A percentile compares a stretch with the other conserved stretches of the same genome.
These are phyloP conservation scores for Porcisia deanei DNA, from an alignment of 208 protist species.

Conservation along the genomic window DNA sequence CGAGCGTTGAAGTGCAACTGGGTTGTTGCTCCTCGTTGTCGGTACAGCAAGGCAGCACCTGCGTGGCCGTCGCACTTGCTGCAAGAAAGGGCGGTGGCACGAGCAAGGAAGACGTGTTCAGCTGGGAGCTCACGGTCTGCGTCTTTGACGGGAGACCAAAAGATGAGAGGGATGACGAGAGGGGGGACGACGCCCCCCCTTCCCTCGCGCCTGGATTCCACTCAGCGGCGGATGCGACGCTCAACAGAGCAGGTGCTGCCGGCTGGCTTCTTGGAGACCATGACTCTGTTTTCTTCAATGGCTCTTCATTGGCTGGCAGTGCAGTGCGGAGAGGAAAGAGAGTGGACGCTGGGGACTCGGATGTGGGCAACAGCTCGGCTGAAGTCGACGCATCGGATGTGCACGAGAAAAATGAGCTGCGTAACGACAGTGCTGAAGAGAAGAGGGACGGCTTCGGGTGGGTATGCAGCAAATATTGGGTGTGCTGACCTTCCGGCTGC, in stretches of 20 bases:
- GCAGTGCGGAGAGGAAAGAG: neutral
- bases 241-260: neutral
- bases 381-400: neutral
- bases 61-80: constrained; percentile 2
- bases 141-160: neutral
- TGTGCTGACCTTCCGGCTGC: neutral
- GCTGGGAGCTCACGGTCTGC: neutral
- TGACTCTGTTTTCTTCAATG: neutral
- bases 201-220: neutral
- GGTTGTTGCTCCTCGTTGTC: neutral
- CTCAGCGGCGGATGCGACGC: neutral
- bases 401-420: constrained; percentile 15
- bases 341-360: neutral
- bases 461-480: neutral
- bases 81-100: neutral
- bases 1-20: neutral
- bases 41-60: neutral
- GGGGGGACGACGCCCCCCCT: neutral
- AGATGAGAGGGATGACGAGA: neutral
- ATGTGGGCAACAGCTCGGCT: neutral
- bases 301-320: neutral
- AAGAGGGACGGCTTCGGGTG: neutral
- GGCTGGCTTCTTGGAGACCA: neutral
- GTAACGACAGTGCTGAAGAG: neutral
- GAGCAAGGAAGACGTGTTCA: neutral